Conservation (phyloP, 2,329 filamentous ascomycete genomes). For the Hypoxylon sp. region DNA sequence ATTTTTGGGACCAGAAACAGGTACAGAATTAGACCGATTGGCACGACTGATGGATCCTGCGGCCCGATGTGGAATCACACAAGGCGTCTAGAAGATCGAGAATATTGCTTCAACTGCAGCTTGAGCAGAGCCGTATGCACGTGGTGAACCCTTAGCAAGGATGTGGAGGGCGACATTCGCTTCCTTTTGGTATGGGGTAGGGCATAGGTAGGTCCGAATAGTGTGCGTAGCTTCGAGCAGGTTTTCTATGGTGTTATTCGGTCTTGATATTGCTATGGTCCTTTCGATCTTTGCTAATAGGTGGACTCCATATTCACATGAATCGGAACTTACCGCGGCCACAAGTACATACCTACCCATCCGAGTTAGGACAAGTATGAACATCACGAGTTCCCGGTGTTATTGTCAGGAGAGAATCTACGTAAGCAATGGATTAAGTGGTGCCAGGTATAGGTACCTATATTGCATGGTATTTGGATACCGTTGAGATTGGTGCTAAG, state of each 20-base stretch:
- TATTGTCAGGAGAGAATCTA: no score
- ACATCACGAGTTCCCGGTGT: no score
- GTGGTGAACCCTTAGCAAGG: no score
- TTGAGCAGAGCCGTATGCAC: slow-evolving; percentile 10
- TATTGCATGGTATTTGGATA: no score
- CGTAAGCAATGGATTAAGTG: no score
- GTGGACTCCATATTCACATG: no score
- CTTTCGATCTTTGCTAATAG: neutral
- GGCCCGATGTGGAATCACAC: slow-evolving; percentile 24
- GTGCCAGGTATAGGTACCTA: no score
- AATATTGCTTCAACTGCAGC: neutral
- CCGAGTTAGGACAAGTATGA: no score
- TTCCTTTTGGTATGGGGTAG: slow-evolving; percentile 14
- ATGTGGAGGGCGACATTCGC: neutral
- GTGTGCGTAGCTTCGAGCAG: no score
- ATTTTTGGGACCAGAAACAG: slow-evolving; percentile 2
- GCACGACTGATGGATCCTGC: slow-evolving; percentile 12
- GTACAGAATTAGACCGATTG: slow-evolving; percentile 1
- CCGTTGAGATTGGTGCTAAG: no score
- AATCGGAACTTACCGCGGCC: no score
- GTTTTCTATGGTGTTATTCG: neutral
- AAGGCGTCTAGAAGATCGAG: slow-evolving; percentile 4
- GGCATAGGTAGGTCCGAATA: slow-evolving; percentile 29
- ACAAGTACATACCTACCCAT: no score
- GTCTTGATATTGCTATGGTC: neutral